phyloP scores from a whole-genome alignment of 768 basidiomycete genomes.

The Floccularia luteovirens region DNA sequence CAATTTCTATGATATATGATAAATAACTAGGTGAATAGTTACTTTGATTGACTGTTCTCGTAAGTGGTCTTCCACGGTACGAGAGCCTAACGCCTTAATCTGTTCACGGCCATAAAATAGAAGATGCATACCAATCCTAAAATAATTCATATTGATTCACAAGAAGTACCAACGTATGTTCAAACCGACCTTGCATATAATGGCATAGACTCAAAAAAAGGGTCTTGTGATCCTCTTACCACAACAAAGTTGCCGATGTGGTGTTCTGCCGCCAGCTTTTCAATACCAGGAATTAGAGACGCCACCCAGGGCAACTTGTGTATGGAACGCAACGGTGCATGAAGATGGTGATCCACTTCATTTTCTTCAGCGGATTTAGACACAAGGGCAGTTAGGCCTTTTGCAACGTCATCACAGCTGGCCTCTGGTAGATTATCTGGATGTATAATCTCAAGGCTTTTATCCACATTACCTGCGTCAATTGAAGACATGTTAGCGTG shows the following conservation, averaged over 20 bases:
- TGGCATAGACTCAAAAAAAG: conserved; percentile 71
- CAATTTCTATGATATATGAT: neutral
- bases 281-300: conserved; percentile 45
- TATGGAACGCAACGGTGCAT: conserved; percentile 19
- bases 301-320: conserved; percentile 30
- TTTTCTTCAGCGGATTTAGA: conserved; percentile 21
- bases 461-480: conserved; percentile 7
- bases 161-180: conserved; percentile 6
- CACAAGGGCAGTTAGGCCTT: conserved; percentile 25
- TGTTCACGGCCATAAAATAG: conserved; percentile 55
- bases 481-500: conserved; percentile 6
- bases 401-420: conserved; percentile 19
- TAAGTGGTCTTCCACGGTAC: conserved; percentile 40
- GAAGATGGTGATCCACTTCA: conserved; percentile 21
- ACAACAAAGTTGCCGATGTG: conserved; percentile 57
- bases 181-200: conserved; percentile 43
- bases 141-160: conserved; percentile 1
- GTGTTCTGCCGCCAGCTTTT: conserved; percentile 41
- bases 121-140: conserved; percentile 66
- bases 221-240: conserved; percentile 36
- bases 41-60: conserved; percentile 48
- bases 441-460: conserved; percentile 18
- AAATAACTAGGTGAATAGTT: conserved; percentile 5
- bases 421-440: conserved; percentile 28
- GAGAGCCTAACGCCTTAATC: conserved; percentile 37